phyloP scores from a whole-genome alignment of 176 grass and related monocot genomes.

The Oryza brachyantha region DNA sequence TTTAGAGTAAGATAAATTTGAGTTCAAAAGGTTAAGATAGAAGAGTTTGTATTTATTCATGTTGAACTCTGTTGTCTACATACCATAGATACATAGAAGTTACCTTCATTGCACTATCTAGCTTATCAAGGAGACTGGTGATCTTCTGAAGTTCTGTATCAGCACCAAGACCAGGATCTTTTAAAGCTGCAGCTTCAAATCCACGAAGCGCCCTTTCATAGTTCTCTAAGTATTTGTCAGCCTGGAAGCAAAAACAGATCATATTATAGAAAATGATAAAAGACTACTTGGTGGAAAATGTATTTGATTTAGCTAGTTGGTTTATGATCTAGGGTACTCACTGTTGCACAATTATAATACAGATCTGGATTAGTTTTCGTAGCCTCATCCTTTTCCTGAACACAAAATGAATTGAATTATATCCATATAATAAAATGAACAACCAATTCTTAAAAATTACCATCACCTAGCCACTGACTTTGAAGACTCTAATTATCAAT shows the following conservation, averaged over 20 bases:
- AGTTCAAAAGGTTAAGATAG: neutral
- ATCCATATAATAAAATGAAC: neutral
- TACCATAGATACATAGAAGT: slow-evolving; percentile 21
- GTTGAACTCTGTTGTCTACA: slow-evolving; percentile 21
- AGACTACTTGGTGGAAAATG: neutral
- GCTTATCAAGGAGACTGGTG: slow-evolving; percentile 71
- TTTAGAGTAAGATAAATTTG: neutral
- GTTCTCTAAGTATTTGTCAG: slow-evolving; percentile 92
- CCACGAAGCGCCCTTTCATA: slow-evolving; percentile 93
- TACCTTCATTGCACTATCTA: slow-evolving; percentile 86
- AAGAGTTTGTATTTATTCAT: neutral
- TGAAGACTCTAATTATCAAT: neutral
- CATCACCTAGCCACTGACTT: neutral
- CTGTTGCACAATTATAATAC: slow-evolving; percentile 84
- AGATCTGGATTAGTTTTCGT: slow-evolving; percentile 87
- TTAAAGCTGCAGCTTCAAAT: slow-evolving; percentile 83
- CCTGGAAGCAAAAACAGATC: slow-evolving; percentile 42
- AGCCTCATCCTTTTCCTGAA: slow-evolving; percentile 82
- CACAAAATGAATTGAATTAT: slow-evolving; percentile 31
- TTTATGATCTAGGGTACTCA: slow-evolving; percentile 44
- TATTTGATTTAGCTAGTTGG: neutral
- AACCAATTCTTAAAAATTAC: neutral
- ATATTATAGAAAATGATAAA: slow-evolving; percentile 15
- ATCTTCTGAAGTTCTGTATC: slow-evolving; percentile 82
- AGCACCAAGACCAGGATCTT: slow-evolving; percentile 75